Conservation (phyloP, 306 rosid species). For the Hippophae rhamnoides region DNA sequence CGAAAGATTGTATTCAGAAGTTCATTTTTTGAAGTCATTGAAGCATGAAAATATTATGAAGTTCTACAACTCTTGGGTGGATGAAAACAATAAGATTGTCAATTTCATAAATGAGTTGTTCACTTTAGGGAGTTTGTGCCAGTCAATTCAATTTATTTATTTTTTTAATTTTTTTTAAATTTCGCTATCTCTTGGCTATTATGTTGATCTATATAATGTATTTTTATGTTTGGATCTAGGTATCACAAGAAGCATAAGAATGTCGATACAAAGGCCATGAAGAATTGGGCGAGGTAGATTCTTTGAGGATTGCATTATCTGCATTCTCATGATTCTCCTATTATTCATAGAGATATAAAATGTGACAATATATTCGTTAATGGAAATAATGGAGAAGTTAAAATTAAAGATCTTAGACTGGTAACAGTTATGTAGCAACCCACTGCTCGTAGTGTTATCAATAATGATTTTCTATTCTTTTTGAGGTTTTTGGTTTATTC, state of each 20-base stretch:
- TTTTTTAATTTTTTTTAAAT: not conserved
- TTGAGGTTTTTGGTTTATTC: not conserved
- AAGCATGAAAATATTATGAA: conserved; percentile 4
- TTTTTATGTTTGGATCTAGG: conserved; percentile 28
- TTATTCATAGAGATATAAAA: conserved; percentile 85
- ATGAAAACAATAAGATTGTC: conserved; percentile 50
- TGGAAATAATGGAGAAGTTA: conserved; percentile 70
- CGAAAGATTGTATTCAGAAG: conserved; percentile 25
- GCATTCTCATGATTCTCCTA: conserved; percentile 69
- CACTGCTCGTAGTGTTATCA: conserved; percentile 74
- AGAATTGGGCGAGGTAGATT: conserved; percentile 18
- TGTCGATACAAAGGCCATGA: conserved; percentile 73
- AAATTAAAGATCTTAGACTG: conserved; percentile 91
- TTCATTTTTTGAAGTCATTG: too few relatives aligned
- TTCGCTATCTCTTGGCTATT: not conserved
- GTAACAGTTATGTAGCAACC: conserved; percentile 84
- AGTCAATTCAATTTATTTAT: conserved; percentile 30
- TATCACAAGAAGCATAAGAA: conserved; percentile 61
- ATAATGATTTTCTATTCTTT: conserved; percentile 24
- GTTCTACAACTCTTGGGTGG: conserved; percentile 67
- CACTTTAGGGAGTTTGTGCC: conserved; percentile 85
- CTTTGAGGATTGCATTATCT: conserved; percentile 66
- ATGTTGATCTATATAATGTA: not conserved
- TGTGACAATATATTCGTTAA: conserved; percentile 88
- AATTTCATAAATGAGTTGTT: conserved; percentile 86